These are phyloP conservation scores for Herpetomonas muscarum DNA, from an alignment of 208 protist species.

Conservation along the genomic window DNA sequence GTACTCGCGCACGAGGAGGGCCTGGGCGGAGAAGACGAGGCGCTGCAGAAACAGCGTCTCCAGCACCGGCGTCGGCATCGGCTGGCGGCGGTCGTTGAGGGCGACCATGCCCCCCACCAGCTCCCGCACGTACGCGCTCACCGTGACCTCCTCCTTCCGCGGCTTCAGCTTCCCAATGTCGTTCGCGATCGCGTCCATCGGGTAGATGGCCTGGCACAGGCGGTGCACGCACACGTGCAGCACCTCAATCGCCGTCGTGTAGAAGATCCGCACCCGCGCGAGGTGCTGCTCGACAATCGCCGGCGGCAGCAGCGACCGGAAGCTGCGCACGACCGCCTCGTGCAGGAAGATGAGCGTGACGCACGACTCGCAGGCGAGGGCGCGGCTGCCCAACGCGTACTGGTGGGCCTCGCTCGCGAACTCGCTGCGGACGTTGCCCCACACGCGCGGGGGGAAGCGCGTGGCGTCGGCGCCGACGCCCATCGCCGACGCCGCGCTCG, in stretches of 20 bases:
- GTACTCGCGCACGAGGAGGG: conserved; percentile 66
- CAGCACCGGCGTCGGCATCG: conserved; percentile 62
- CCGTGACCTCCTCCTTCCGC: conserved; percentile 54
- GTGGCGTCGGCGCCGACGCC: not conserved
- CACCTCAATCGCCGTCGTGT: conserved; percentile 51
- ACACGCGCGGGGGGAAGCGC: conserved; percentile 68
- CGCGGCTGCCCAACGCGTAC: conserved; percentile 60
- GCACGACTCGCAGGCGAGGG: conserved; percentile 55
- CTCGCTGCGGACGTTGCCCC: conserved; percentile 40
- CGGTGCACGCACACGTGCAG: conserved; percentile 80
- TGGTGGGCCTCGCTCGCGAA: conserved; percentile 51
- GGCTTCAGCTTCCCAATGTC: conserved; percentile 32
- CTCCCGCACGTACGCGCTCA: conserved; percentile 55
- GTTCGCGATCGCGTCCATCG: conserved; percentile 66
- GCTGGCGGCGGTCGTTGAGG: conserved; percentile 40
- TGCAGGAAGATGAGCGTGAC: conserved; percentile 57
- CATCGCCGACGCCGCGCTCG: not conserved
- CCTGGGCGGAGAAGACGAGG: conserved; percentile 70
- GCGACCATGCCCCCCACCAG: conserved; percentile 41
- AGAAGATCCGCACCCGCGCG: conserved; percentile 34
- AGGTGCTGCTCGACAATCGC: conserved; percentile 32
- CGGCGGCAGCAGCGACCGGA: conserved; percentile 52
- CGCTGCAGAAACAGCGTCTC: conserved; percentile 61
- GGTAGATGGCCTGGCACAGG: conserved; percentile 65
- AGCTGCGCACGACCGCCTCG: conserved; percentile 46